Base-by-base conservation (phyloP, 495 filamentous ascomycete genomes). In the Tuber umbilicatum region DNA sequence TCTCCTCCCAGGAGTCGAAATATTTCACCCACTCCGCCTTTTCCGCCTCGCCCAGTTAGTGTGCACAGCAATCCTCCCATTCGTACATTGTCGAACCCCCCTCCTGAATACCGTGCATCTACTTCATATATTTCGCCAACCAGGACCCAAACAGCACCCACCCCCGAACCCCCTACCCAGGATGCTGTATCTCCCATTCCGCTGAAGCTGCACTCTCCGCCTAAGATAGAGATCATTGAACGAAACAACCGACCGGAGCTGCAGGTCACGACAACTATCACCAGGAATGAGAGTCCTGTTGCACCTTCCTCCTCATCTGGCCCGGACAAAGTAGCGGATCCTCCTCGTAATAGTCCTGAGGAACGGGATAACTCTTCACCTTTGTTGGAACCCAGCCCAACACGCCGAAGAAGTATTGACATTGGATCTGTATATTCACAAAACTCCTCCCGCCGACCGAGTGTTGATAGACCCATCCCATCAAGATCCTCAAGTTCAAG, bases 191-290 rank as follows among this genome's bases (percentile, higher is more conserved):
- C 31, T 73, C 45, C 77, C 12, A 72, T 70, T 19, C 70, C 72
- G 38, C 35, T 45, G 40, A 76, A 75, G 60, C 75, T 76, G 67
- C 71, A 70, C 7, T 73, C 75, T 31, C 42, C 35, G 6, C 73
- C 80, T 1, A 81, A 68, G 69, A 75, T 81, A 64, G 80, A 81
- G 71, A 76, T 81, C 70, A 81, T 81, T 39, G 76, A 81, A 69
- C 77, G 74, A 42, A 81, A 81, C 31, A 77, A 81, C 17, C 78
- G 76, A 45, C 76, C 80, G 27, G 79, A 81, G 69, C 73, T 82
- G 31, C 80, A 82, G 68, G 80, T 82, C 39, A 82, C 80, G 39
- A 82, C 80, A 38, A 81, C 77, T 47, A 82, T 82, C 19, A 73
- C 68, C 14, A 75, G 80, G 40, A 76, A 81, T 41, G 79, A 78